These are phyloP conservation scores for Plasmodium ovale DNA, from an alignment of 169 alveolate species.

Conservation along the genomic window DNA sequence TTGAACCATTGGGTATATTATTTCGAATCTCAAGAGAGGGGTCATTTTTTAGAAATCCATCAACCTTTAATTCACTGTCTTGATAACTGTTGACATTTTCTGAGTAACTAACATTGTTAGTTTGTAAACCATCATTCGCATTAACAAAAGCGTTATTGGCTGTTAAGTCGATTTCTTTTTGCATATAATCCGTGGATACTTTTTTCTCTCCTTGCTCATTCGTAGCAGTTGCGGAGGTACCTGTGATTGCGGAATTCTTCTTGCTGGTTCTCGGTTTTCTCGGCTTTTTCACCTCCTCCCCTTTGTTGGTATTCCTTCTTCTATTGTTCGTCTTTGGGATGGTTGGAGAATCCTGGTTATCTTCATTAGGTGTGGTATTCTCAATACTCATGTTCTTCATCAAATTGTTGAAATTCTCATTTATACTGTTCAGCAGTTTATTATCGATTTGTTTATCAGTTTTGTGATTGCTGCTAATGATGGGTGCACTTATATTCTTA, in stretches of 20 bases:
- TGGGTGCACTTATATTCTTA: neutral
- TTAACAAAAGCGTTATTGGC: neutral
- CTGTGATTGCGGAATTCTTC: neutral
- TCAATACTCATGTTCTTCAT: slow-evolving; percentile 4
- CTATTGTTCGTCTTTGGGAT: neutral
- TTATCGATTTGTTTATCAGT: neutral
- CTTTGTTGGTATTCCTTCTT: neutral
- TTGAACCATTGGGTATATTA: neutral
- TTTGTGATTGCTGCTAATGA: neutral
- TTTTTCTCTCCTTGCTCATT: neutral
- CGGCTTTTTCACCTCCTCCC: slow-evolving; percentile 9
- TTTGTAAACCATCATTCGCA: neutral
- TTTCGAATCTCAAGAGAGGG: too few relatives aligned
- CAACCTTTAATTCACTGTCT: too few relatives aligned
- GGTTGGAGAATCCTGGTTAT: neutral
- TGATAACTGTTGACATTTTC: too few relatives aligned
- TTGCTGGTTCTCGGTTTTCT: slow-evolving; percentile 25
- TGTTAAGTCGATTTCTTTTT: neutral
- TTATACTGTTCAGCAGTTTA: slow-evolving; percentile 1
- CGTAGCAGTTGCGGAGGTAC: neutral
- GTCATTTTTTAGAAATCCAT: neutral
- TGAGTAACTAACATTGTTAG: too few relatives aligned
- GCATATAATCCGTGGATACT: neutral
- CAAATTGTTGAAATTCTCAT: neutral
- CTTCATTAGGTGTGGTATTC: neutral